Evolutionary conservation across 768 basidiomycete genomes (phyloP), one percentile per base, ranked within the genome.

Genomic region (Kwoniella newhampshirensis): DNA sequence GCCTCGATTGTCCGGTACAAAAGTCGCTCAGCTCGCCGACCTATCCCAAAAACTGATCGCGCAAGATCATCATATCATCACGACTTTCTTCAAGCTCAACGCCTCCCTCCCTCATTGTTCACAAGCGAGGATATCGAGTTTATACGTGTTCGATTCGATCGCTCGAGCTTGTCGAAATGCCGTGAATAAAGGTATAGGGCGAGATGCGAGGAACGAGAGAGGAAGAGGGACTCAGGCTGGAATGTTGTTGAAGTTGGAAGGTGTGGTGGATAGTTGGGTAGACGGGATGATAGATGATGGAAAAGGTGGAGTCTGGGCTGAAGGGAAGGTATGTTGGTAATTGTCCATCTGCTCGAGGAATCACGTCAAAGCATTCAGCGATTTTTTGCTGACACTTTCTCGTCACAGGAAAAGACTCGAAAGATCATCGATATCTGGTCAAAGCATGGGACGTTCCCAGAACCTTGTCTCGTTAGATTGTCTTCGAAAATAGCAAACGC

Each of bases 361-460:
- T n/a, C n/a, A n/a, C n/a, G n/a, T n/a, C n/a, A n/a, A n/a, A 26
- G 23, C 4, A 7, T 17, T 21, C 27, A 44, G 32, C 42, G n/a
- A 35, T 13, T 6, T 32, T 13, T 32, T 32, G 28, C 30, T 12
- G 45, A 45, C 17, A 15, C 26, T 26, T 46, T 44, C 13, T 39
- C 44, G 47, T 59, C 74, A 44, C 81, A 97, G 93, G 94, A 96
- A 81, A 99, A 99, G 80, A 83, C 89, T 43, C 87, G 87, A 81
- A 98, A 98, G 78, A 86, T 99, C 71, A 84, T 94, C 78, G 96
- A 97, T 79, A 97, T 99, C 71, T 99, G 94, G 94, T 83, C 82
- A 70, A 94, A 93, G 77, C 84, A 85, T 57, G 84, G 81, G 77
- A 94, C 94, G 46, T 99, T 99, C 79, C 87, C 91, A 56, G 74